Evolutionary conservation across 2,329 filamentous ascomycete genomes (phyloP), one percentile per base, ranked within the genome.

Genomic region (Cercospora sesami): DNA sequence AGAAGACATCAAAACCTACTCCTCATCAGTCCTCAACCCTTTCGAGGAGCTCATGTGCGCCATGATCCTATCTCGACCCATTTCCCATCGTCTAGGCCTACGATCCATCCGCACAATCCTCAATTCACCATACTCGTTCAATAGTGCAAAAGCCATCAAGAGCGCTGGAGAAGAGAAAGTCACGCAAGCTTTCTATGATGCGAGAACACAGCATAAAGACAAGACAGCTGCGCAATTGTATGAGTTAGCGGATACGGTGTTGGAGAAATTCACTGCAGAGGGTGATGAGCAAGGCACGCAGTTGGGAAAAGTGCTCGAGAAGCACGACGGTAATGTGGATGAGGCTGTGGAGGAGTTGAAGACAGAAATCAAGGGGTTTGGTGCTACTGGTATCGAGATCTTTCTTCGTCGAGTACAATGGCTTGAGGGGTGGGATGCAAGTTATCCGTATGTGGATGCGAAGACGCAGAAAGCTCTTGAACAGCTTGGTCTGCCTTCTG

Each of bases 31-130:
- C 1, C 72, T 81, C 16, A 81, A 74, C 5, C 78, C 81, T 0
- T 83, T 82, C 70, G 80, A 84, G 72, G 81, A 84, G 68, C 78
- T 84, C 1, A 72, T 83, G 30, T 79, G 78, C 65, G 81, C 82
- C 8, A 75, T 82, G 33, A 75, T 84, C 16, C 76, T 84, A 5
- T 81, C 79, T 9, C 78, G 81, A 8, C 81, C 82, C 0, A 81
- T 83, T 57, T 79, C 79, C 10, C 81, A 84, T 68, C 76, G 74
- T 28, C 77, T 84, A 0, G 81, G 82, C 12, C 74, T 83, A 51
- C 76, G 82, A 12, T 78, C 79, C 1, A 81, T 83, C 60, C 77
- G 81, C 26, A 83, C 81, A 0, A 72, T 83, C 14, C 76, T 83
- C 51, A 84, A 83, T 68, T 71, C 76, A 12, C 82, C 82, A 0